Conservation (phyloP, 805 yeast species). For the Nakazawaea wickerhamii region DNA sequence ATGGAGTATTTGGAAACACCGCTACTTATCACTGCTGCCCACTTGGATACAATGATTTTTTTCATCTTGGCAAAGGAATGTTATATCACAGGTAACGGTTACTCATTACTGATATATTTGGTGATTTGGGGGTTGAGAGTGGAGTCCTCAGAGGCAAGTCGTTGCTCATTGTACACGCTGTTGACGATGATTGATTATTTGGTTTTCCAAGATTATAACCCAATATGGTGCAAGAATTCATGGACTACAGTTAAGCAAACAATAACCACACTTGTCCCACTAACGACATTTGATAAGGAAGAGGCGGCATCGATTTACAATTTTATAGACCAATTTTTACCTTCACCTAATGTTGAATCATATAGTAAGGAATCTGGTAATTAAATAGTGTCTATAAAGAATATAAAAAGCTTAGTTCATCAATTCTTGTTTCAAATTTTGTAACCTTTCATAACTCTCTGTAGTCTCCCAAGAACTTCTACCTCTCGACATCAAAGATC, state of each 20-base stretch:
- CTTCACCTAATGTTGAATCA: neutral
- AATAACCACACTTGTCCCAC: slow-evolving; percentile 19
- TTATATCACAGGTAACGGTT: slow-evolving; percentile 19
- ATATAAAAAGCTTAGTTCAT: slow-evolving; percentile 13
- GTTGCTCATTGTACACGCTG: slow-evolving; percentile 23
- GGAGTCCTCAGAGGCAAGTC: slow-evolving; percentile 31
- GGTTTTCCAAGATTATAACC: slow-evolving; percentile 17
- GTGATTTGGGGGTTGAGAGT: slow-evolving; percentile 34
- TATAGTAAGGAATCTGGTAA: neutral
- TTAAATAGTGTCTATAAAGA: neutral
- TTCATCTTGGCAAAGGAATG: slow-evolving; percentile 26
- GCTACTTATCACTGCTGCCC: slow-evolving; percentile 31
- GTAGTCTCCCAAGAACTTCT: slow-evolving; percentile 74
- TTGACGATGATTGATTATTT: slow-evolving; percentile 19
- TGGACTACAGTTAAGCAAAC: slow-evolving; percentile 19
- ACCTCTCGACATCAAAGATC: slow-evolving; percentile 77
- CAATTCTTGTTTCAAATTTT: slow-evolving; percentile 44
- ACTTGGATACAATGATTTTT: slow-evolving; percentile 31
- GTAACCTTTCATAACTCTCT: slow-evolving; percentile 67
- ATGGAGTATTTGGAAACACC: slow-evolving; percentile 33
- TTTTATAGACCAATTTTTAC: slow-evolving; percentile 8
- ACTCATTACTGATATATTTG: slow-evolving; percentile 28
- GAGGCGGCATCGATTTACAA: slow-evolving; percentile 4
- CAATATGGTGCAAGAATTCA: slow-evolving; percentile 8
- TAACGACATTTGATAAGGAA: slow-evolving; percentile 10